phyloP scores from a whole-genome alignment of 2,329 filamentous ascomycete genomes.

The Penicillium sp. region DNA sequence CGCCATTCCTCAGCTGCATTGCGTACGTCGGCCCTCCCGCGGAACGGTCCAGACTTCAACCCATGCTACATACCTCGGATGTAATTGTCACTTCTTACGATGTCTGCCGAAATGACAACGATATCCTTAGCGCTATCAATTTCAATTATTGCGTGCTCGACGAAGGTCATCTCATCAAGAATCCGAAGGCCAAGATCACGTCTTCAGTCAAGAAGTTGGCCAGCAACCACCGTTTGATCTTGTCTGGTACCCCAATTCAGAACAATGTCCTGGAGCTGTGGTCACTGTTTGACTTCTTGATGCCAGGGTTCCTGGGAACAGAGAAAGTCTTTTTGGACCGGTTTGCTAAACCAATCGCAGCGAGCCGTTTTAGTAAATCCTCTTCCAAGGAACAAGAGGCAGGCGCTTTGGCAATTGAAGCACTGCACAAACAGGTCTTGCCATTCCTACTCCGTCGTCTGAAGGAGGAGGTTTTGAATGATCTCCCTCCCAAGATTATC shows the following conservation, averaged over 20 bases:
- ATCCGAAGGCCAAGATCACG: constrained; percentile 94
- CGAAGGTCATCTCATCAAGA: constrained; percentile 98
- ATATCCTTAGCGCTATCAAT: constrained; percentile 74
- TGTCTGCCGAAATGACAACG: constrained; percentile 93
- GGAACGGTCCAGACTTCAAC: constrained; percentile 71
- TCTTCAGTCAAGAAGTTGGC: constrained; percentile 84
- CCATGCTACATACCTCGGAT: constrained; percentile 72
- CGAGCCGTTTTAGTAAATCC: constrained; percentile 92
- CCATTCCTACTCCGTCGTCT: constrained; percentile 93
- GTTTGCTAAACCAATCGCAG: constrained; percentile 92
- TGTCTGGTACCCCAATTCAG: constrained; percentile 95
- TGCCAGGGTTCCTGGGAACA: constrained; percentile 94
- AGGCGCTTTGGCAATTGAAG: constrained; percentile 92
- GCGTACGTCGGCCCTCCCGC: constrained; percentile 87
- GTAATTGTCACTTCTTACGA: constrained; percentile 98
- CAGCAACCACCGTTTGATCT: constrained; percentile 92
- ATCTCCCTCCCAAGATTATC: constrained; percentile 94
- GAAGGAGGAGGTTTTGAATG: constrained; percentile 96
- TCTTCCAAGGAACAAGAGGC: constrained; percentile 98
- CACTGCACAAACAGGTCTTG: constrained; percentile 96
- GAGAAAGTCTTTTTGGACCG: constrained; percentile 97
- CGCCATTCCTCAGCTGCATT: constrained; percentile 85
- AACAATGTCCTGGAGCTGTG: constrained; percentile 97
- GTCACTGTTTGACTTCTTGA: constrained; percentile 98
- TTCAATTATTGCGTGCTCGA: constrained; percentile 99